phyloP scores from a whole-genome alignment of 768 basidiomycete genomes.

The Coprinopsis marcescibilis region DNA sequence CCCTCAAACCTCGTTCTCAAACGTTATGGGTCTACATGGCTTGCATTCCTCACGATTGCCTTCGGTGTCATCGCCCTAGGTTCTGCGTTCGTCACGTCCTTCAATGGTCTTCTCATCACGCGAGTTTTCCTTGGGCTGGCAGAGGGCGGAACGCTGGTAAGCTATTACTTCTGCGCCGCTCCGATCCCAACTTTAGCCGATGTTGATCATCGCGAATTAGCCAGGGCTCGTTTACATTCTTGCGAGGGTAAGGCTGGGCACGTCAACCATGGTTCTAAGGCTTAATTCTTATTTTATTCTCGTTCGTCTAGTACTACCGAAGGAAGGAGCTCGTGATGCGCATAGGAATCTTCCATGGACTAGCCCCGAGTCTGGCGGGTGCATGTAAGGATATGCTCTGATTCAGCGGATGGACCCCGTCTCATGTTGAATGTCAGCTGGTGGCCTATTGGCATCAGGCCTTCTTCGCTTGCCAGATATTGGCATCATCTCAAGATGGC shows the following conservation, averaged over 20 bases:
- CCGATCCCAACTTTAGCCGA: neutral
- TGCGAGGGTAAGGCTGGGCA: slow-evolving; percentile 23
- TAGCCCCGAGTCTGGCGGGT: slow-evolving; percentile 29
- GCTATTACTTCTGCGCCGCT: too few species aligned
- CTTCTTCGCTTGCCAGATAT: slow-evolving; percentile 28
- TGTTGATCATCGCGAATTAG: slow-evolving; percentile 13
- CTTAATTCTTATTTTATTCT: neutral
- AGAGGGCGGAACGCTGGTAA: slow-evolving; percentile 37
- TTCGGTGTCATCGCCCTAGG: slow-evolving; percentile 33
- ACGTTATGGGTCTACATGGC: slow-evolving; percentile 32
- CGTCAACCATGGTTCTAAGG: neutral
- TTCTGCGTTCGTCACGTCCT: slow-evolving; percentile 32
- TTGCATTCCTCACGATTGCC: slow-evolving; percentile 29
- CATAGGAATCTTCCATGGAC: slow-evolving; percentile 30
- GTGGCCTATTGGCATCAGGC: slow-evolving; percentile 32
- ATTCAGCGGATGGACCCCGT: neutral
- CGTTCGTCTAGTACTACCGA: slow-evolving; percentile 32
- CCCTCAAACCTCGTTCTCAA: slow-evolving; percentile 37
- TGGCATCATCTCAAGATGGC: slow-evolving; percentile 27
- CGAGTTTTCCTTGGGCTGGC: slow-evolving; percentile 34
- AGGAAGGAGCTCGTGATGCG: slow-evolving; percentile 28
- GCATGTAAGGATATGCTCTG: slow-evolving; percentile 21
- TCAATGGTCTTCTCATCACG: slow-evolving; percentile 26
- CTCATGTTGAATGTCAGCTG: too few species aligned
- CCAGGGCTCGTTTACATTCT: slow-evolving; percentile 34